Evolutionary conservation across 164 flowering plant species (phyloP), one percentile per base, ranked within the genome.

Genomic region (Protea cynaroides): DNA sequence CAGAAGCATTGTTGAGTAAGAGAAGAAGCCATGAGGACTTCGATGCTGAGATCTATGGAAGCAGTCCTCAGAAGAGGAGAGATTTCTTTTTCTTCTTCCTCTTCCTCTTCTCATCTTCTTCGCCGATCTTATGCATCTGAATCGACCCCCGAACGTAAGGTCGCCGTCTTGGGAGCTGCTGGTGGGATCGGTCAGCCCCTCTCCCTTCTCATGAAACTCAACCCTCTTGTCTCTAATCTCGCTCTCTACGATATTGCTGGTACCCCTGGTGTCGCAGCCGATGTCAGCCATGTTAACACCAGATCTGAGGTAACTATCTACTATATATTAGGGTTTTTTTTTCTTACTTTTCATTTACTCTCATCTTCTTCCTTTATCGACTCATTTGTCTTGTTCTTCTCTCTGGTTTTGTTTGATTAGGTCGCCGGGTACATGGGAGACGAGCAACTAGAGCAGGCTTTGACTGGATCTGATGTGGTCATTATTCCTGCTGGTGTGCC

Each of bases 401-500:
- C 34, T 29, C 5, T 29, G 34, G 34, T 2, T 29, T 9, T 8
- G 46, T 40, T 40, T 40, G 46, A 3, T 53, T 54, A 89, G 97
- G 95, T 88, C 36, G 72, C 71, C 40, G 98, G 98, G 15, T 92
- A 76, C 64, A 60, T 69, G 69, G 92, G 89, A 13, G 93, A 86
- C 0, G 96, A 88, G 1, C 83, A 90, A 69, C 72, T 92, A 21
- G 90, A 82, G 0, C 58, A 84, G 62, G 97, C 98, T 40, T 69
- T 92, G 63, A 94, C 85, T 68, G 98, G 96, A 68, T 66, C 82
- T 1, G 98, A 90, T 69, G 44, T 93, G 19, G 91, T 93, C 52
- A 83, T 93, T 61, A 90, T 93, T 58, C 98, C 98, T 0, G 98
- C 98, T 71, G 98, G 98, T 73, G 97, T 92, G 19, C 98, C 98